phyloP scores from a whole-genome alignment of 768 basidiomycete species.

The Lactarius tabidus region DNA sequence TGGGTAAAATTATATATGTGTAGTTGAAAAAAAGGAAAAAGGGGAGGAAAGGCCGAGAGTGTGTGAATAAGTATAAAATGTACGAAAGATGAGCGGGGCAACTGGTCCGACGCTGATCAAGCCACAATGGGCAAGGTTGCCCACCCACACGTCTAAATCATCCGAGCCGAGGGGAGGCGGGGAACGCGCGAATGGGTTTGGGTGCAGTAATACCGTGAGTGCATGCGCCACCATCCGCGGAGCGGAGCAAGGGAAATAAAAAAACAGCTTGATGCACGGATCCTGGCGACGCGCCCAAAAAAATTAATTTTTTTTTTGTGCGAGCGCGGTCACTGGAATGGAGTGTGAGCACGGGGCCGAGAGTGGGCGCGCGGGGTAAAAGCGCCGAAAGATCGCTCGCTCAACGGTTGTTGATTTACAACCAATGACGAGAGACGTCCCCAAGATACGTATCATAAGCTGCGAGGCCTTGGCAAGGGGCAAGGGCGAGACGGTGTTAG shows the following conservation, averaged over 20 bases:
- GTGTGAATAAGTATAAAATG: slow-evolving; percentile 15
- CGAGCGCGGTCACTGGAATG: neutral
- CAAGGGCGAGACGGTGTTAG: neutral
- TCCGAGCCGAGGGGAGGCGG: neutral
- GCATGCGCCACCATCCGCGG: neutral
- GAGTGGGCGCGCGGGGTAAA: neutral
- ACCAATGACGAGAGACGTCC: neutral
- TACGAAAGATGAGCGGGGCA: neutral
- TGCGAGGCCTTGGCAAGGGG: neutral
- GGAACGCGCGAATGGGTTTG: too few species aligned
- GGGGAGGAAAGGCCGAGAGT: neutral
- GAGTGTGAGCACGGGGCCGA: neutral
- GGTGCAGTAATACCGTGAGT: neutral
- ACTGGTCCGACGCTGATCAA: neutral
- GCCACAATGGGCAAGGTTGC: neutral
- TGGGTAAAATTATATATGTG: slow-evolving; percentile 7
- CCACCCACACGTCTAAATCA: neutral
- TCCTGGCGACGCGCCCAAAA: neutral
- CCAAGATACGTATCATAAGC: too few species aligned
- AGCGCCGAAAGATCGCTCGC: neutral
- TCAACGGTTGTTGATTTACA: neutral
- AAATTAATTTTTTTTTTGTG: neutral
- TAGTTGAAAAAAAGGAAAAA: neutral
- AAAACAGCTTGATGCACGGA: neutral
- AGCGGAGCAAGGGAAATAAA: neutral